Percentiles rank a stretch among this genome's conserved stretches.
These are phyloP conservation scores for Curvularia spicifera DNA, from an alignment of 2,329 filamentous ascomycete species.

Conservation along the genomic window DNA sequence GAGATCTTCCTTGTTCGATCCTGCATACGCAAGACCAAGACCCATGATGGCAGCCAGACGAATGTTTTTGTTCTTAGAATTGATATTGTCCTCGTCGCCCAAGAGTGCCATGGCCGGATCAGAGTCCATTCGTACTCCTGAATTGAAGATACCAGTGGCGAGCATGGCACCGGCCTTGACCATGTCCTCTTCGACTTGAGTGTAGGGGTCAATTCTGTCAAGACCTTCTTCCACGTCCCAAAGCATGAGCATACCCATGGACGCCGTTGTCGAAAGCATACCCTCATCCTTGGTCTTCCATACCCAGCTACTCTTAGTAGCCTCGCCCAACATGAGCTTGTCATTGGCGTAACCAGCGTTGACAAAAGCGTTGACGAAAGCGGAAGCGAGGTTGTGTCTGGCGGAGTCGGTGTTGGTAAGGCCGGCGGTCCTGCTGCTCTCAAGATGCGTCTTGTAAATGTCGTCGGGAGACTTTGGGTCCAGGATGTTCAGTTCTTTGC, in stretches of 20 bases:
- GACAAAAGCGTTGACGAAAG: slow-evolving; percentile 95
- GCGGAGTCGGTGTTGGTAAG: slow-evolving; percentile 96
- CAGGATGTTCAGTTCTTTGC: slow-evolving; percentile 94
- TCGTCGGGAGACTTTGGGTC: slow-evolving; percentile 97
- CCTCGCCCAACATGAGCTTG: slow-evolving; percentile 95
- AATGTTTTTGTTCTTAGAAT: slow-evolving; percentile 77
- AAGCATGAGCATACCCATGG: slow-evolving; percentile 85
- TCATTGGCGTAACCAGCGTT: slow-evolving; percentile 95
- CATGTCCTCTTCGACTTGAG: slow-evolving; percentile 79
- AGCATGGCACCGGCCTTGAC: slow-evolving; percentile 92
- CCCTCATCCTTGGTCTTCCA: slow-evolving; percentile 99
- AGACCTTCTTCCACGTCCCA: slow-evolving; percentile 94
- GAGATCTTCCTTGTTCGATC: slow-evolving; percentile 90
- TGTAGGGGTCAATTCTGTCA: slow-evolving; percentile 94
- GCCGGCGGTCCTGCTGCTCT: slow-evolving; percentile 90
- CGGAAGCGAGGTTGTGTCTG: slow-evolving; percentile 91
- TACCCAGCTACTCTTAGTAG: slow-evolving; percentile 86
- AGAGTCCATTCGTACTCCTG: slow-evolving; percentile 84
- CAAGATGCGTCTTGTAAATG: slow-evolving; percentile 98
- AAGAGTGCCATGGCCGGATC: slow-evolving; percentile 90
- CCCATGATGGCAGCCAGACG: slow-evolving; percentile 92
- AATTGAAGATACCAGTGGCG: slow-evolving; percentile 94
- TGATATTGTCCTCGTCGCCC: slow-evolving; percentile 78
- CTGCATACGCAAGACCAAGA: slow-evolving; percentile 90
- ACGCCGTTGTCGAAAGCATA: slow-evolving; percentile 95